Percentiles rank a stretch among this genome's conserved stretches.
These are phyloP conservation scores for Suillus clintonianus DNA, from an alignment of 768 basidiomycete genomes.

Conservation along the genomic window DNA sequence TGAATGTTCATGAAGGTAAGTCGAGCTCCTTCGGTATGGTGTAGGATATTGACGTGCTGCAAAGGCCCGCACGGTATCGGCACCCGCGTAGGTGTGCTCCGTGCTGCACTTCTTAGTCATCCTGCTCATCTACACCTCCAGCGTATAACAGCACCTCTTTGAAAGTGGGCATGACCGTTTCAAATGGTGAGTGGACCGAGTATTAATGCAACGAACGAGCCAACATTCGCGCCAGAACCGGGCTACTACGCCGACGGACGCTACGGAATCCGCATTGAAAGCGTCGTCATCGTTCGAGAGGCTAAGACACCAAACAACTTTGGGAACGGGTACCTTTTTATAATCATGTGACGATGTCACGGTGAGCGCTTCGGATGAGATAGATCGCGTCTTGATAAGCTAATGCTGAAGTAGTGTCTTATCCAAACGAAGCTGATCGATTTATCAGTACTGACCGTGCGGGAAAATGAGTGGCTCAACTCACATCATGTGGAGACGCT, in stretches of 20 bases:
- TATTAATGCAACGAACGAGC: background rate
- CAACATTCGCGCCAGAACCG: conserved; percentile 53
- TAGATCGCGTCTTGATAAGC: background rate
- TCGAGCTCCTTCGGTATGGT: background rate
- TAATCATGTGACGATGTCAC: conserved; percentile 87
- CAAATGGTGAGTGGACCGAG: conserved; percentile 58
- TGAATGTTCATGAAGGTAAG: conserved; percentile 87
- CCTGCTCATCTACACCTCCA: conserved; percentile 19
- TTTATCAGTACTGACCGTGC: conserved; percentile 53
- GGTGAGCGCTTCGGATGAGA: conserved; percentile 48
- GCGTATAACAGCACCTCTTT: conserved; percentile 71
- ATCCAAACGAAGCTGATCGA: conserved; percentile 87
- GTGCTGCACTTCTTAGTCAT: conserved; percentile 1
- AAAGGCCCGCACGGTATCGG: conserved; percentile 61
- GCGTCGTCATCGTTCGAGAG: conserved; percentile 75
- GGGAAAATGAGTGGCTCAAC: conserved; percentile 85
- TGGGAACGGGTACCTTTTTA: conserved; percentile 82
- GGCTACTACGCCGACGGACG: conserved; percentile 90
- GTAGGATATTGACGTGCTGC: conserved; percentile 5
- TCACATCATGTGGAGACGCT: conserved; percentile 76
- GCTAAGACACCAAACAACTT: conserved; percentile 77
- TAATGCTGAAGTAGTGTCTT: conserved; percentile 53
- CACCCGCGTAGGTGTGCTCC: conserved; percentile 35
- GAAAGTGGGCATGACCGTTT: conserved; percentile 86
- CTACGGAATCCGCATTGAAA: conserved; percentile 94